Evolutionary conservation across 148 eudicot species (phyloP).

Genomic region (Suaeda aralocaspica): DNA sequence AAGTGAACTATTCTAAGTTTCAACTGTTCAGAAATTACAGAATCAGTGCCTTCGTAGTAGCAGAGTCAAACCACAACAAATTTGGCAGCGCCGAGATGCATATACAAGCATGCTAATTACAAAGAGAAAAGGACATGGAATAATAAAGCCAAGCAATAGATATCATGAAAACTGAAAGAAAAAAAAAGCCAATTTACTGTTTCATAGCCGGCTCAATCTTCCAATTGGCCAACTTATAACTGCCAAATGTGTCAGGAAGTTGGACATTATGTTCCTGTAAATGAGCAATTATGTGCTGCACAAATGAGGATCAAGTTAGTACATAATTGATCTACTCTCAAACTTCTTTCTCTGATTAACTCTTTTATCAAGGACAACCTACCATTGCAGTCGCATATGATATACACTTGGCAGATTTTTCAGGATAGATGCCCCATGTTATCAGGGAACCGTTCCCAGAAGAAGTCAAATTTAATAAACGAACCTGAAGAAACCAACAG

Average conservation of each 20-base stretch:
- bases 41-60: not conserved
- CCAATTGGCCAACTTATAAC: conserved; percentile 59
- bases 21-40: not conserved
- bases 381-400: conserved; percentile 68
- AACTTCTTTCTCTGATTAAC: not conserved
- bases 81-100: not conserved
- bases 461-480: conserved; percentile 49
- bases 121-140: too few relatives aligned
- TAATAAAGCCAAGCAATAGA: too few relatives aligned
- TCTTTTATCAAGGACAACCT: conserved; percentile 14
- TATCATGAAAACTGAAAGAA: not conserved
- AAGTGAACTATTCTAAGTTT: too few relatives aligned
- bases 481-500: conserved; percentile 53
- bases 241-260: conserved; percentile 73
- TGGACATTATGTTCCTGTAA: conserved; percentile 53
- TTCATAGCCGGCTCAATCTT: conserved; percentile 47
- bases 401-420: conserved; percentile 52
- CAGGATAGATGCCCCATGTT: conserved; percentile 67
- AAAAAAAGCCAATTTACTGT: conserved; percentile 33
- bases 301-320: conserved; percentile 12
- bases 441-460: conserved; percentile 52
- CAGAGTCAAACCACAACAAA: not conserved
- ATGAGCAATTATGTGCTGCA: conserved; percentile 67
- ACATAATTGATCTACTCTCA: conserved; percentile 15
- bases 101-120: not conserved